Conservation (phyloP, 306 rosid genomes). For the Dicorynia guianensis region DNA sequence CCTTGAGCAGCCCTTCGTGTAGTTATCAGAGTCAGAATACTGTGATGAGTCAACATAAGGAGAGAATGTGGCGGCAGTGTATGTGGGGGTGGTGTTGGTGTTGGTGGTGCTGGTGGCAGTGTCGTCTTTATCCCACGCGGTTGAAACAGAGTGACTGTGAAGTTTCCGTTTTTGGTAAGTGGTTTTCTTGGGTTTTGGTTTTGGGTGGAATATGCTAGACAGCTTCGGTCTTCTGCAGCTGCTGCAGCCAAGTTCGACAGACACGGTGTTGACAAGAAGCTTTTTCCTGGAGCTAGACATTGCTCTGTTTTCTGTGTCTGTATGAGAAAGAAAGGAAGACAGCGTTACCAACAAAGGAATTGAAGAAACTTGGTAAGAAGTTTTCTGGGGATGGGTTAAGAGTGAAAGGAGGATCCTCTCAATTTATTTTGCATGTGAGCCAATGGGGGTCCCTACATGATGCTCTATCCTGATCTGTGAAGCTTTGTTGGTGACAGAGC, state of each 20-base stretch:
- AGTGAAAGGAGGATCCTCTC: slow-evolving; percentile 21
- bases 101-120: slow-evolving; percentile 32
- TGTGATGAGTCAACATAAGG: slow-evolving; percentile 49
- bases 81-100: slow-evolving; percentile 36
- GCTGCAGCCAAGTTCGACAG: slow-evolving; percentile 76
- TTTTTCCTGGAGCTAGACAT: slow-evolving; percentile 72
- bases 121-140: slow-evolving; percentile 46
- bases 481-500: slow-evolving; percentile 27
- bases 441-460: slow-evolving; percentile 44
- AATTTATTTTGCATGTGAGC: slow-evolving; percentile 56
- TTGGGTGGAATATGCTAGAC: slow-evolving; percentile 58
- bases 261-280: slow-evolving; percentile 57
- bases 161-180: slow-evolving; percentile 48
- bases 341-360: slow-evolving; percentile 27
- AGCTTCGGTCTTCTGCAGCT: slow-evolving; percentile 72
- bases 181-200: slow-evolving; percentile 55
- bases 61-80: slow-evolving; percentile 52
- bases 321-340: slow-evolving; percentile 30
- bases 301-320: slow-evolving; percentile 20
- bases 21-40: slow-evolving; percentile 43
- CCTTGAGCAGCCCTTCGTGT: slow-evolving; percentile 25
- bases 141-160: slow-evolving; percentile 34
- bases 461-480: slow-evolving; percentile 33
- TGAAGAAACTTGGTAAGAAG: slow-evolving; percentile 29
- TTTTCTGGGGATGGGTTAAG: slow-evolving; percentile 27